Conservation (phyloP, 345 rosid genomes). For the Iberis pinnata region DNA sequence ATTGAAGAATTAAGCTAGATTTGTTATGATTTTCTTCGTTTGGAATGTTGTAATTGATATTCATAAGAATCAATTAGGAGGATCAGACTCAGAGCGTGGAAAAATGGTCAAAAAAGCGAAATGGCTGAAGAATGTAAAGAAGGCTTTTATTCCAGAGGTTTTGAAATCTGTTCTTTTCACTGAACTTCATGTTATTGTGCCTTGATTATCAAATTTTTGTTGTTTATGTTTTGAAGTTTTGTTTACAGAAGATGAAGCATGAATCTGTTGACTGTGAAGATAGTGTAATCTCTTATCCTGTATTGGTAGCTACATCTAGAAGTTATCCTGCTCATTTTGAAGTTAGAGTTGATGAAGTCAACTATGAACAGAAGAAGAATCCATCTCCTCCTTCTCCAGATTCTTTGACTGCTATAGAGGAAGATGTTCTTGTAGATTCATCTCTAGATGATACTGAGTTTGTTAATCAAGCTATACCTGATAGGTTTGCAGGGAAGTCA, state of each 20-base stretch:
- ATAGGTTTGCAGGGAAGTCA: conserved; percentile 51
- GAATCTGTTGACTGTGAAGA: conserved; percentile 27
- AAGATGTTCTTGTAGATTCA: conserved; percentile 21
- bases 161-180: conserved; percentile 20
- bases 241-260: conserved; percentile 20
- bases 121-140: conserved; percentile 85
- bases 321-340: conserved; percentile 43
- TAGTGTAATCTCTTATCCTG: conserved; percentile 42
- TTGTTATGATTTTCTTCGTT: background rate
- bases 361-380: conserved; percentile 34
- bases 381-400: conserved; percentile 23
- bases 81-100: conserved; percentile 35
- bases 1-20: too few species aligned
- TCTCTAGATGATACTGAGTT: conserved; percentile 36
- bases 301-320: conserved; percentile 31
- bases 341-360: conserved; percentile 36
- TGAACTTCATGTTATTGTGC: background rate
- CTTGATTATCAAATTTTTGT: background rate
- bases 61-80: background rate
- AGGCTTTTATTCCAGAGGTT: conserved; percentile 67
- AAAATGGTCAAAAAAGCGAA: conserved; percentile 83
- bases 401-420: conserved; percentile 30
- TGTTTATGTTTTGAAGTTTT: too few species aligned
- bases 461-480: conserved; percentile 21
- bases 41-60: conserved; percentile 8